These are phyloP conservation scores for Avena eriantha DNA, from an alignment of 176 grass and related monocot genomes.

Conservation along the genomic window DNA sequence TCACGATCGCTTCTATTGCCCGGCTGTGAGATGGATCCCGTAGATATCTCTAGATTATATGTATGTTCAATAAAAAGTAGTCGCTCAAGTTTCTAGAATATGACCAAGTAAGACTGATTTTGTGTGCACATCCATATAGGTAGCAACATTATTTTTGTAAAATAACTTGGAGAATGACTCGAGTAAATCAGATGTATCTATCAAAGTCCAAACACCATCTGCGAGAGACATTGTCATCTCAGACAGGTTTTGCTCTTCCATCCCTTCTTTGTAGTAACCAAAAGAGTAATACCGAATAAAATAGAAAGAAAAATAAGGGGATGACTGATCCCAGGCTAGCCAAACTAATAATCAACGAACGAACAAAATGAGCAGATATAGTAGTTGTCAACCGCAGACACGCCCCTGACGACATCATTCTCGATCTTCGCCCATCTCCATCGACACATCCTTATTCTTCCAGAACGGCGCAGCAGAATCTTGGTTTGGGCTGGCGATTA, in stretches of 20 bases:
- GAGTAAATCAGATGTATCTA: not conserved
- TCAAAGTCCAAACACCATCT: not conserved
- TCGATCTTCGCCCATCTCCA: slow-evolving; percentile 20
- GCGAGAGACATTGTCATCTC: not conserved
- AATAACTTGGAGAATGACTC: not conserved
- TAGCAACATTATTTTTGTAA: not conserved
- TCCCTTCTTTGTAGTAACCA: not conserved
- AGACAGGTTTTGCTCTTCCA: not conserved
- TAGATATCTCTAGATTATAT: no score
- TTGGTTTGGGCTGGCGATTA: not conserved
- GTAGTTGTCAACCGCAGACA: slow-evolving; percentile 25
- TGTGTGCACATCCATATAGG: not conserved
- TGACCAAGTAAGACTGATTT: not conserved
- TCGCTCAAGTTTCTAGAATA: not conserved
- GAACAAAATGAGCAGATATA: slow-evolving; percentile 23
- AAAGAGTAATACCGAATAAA: not conserved
- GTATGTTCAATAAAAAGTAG: no score
- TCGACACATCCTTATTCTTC: slow-evolving; percentile 42
- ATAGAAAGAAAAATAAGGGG: not conserved
- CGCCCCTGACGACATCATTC: slow-evolving; percentile 21
- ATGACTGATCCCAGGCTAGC: not conserved
- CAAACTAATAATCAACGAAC: slow-evolving; percentile 47
- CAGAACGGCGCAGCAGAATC: slow-evolving; percentile 20
- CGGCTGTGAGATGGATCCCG: no score
- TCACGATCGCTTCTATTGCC: no score